These are phyloP conservation scores for Zelopaecilomyces penicillatus DNA, from an alignment of 2,329 filamentous ascomycete genomes.

Conservation along the genomic window DNA sequence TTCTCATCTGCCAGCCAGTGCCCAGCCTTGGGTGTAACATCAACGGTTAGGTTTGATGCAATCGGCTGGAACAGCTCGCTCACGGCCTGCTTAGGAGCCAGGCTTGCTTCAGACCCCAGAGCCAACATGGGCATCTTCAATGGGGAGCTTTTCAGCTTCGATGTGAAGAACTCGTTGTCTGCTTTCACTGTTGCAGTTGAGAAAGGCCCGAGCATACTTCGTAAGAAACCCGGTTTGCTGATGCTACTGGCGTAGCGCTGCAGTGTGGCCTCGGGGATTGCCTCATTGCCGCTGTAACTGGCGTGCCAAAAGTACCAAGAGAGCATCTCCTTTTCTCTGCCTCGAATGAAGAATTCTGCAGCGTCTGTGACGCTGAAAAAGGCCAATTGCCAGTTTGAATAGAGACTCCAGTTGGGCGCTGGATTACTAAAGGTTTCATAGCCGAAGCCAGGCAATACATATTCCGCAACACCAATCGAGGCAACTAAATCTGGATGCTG, in stretches of 20 bases:
- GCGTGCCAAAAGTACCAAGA: constrained; percentile 39
- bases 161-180: constrained; percentile 29
- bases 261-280: constrained; percentile 29
- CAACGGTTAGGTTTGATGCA: constrained; percentile 10
- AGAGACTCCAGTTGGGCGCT: constrained; percentile 29
- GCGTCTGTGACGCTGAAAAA: constrained; percentile 39
- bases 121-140: constrained; percentile 15
- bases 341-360: constrained; percentile 36
- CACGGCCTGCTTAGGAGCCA: constrained; percentile 8
- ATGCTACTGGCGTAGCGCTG: constrained; percentile 30
- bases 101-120: constrained; percentile 19
- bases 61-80: constrained; percentile 7
- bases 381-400: constrained; percentile 32
- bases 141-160: constrained; percentile 11
- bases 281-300: constrained; percentile 30
- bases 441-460: constrained; percentile 32
- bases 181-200: constrained; percentile 20
- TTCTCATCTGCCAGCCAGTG: constrained; percentile 23
- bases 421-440: constrained; percentile 25
- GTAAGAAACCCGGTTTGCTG: constrained; percentile 34
- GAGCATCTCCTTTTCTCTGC: constrained; percentile 33
- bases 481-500: constrained; percentile 27
- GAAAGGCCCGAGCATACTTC: constrained; percentile 31
- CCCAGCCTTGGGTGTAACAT: constrained; percentile 18
- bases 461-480: constrained; percentile 30